Percentiles rank a stretch among this genome's conserved stretches.
Conservation (phyloP, 2,329 filamentous ascomycete genomes). For the Aspergillus glaucus region DNA sequence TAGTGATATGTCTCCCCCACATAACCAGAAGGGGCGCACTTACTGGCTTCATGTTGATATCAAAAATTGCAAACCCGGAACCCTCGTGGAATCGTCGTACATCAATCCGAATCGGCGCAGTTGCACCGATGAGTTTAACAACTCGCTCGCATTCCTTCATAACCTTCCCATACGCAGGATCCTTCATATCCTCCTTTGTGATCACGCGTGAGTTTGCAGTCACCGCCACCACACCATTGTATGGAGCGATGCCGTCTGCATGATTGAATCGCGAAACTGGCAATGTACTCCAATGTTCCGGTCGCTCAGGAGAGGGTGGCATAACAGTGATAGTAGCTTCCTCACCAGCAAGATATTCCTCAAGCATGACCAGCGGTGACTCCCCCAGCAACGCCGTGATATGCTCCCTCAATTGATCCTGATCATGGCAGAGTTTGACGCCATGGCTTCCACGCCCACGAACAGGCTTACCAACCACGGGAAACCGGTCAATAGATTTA, state of each 20-base stretch:
- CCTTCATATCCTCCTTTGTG: conserved; percentile 23
- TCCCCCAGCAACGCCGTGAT: conserved; percentile 30
- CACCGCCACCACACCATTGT: conserved; percentile 45
- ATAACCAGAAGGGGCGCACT: conserved; percentile 17
- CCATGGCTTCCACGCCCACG: conserved; percentile 47
- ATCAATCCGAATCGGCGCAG: conserved; percentile 45
- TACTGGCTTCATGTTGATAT: conserved; percentile 50
- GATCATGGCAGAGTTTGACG: conserved; percentile 41
- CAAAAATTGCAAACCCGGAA: conserved; percentile 43
- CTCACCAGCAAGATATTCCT: conserved; percentile 45
- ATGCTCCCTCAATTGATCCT: conserved; percentile 30
- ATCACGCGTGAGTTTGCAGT: conserved; percentile 43
- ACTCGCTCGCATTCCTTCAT: conserved; percentile 37
- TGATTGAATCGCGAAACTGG: conserved; percentile 47
- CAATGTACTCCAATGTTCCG: conserved; percentile 40
- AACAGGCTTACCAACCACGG: conserved; percentile 45
- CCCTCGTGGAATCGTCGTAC: conserved; percentile 35
- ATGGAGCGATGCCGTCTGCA: conserved; percentile 42
- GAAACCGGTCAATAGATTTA: conserved; percentile 22
- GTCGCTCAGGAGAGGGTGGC: conserved; percentile 34
- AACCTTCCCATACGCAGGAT: conserved; percentile 27
- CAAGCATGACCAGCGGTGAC: conserved; percentile 38
- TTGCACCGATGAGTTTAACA: conserved; percentile 34
- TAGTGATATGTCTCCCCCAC: not conserved
- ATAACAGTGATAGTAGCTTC: conserved; percentile 50